Evolutionary conservation across 2,329 filamentous ascomycete species (phyloP).

Genomic region (Ophiocordyceps polyrhachis-furcata): DNA sequence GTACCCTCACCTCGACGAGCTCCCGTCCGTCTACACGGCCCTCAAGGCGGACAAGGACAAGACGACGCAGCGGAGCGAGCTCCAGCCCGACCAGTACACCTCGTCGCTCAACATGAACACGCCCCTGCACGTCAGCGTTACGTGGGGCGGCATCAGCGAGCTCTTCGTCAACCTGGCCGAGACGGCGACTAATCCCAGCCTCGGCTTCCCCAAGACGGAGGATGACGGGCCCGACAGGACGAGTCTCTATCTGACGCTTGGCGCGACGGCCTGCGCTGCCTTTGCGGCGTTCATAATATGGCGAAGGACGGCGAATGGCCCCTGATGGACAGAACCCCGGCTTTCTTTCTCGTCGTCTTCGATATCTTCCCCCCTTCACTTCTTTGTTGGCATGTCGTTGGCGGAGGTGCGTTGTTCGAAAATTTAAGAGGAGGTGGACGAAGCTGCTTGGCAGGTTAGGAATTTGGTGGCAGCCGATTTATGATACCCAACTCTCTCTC

Average conservation of each 20-base stretch:
- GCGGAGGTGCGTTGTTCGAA: background rate
- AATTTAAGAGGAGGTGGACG: background rate
- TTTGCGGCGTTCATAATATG: slow-evolving; percentile 48
- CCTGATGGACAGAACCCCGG: slow-evolving; percentile 7
- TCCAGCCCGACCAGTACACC: slow-evolving; percentile 86
- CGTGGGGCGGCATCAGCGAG: slow-evolving; percentile 85
- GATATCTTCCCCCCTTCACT: background rate
- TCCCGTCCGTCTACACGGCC: slow-evolving; percentile 82
- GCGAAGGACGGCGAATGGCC: slow-evolving; percentile 34
- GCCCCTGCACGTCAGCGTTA: slow-evolving; percentile 84
- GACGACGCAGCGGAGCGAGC: slow-evolving; percentile 81
- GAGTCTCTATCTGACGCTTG: slow-evolving; percentile 68
- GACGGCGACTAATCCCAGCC: slow-evolving; percentile 74
- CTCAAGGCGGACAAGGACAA: slow-evolving; percentile 93
- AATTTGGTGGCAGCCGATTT: slow-evolving; percentile 8
- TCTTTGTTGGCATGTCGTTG: background rate
- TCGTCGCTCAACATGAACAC: slow-evolving; percentile 70
- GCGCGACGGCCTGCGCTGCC: slow-evolving; percentile 47
- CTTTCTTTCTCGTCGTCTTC: background rate
- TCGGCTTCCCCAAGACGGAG: slow-evolving; percentile 74
- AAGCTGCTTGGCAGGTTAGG: slow-evolving; percentile 3
- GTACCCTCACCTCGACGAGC: slow-evolving; percentile 67
- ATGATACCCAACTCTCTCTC: slow-evolving; percentile 14
- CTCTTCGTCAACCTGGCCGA: slow-evolving; percentile 85
- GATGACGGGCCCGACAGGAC: slow-evolving; percentile 73